Evolutionary conservation across 805 yeast species (phyloP), one percentile per base, ranked within the genome.

Genomic region (Lipomyces mesembrius): DNA sequence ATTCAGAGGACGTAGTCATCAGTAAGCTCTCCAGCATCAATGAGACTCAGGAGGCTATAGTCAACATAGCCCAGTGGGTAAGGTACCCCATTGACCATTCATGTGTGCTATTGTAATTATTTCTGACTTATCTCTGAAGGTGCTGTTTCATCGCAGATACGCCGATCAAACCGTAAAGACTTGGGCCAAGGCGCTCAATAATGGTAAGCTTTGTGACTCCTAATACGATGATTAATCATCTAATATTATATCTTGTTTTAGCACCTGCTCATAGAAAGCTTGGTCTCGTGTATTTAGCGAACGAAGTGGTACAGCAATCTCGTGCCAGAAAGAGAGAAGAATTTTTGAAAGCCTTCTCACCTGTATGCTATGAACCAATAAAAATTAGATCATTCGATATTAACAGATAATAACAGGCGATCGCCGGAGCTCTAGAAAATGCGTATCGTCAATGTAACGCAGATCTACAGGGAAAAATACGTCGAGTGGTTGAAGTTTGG

Each of bases 261-360:
- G 77, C 78, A 4, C 78, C 81, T 20, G 71, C 74, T n/a, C 77
- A 77, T 60, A 81, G 83, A 72, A 83, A 82, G 66, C 80, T 88
- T 61, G 82, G 88, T 1, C 77, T 89, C 64, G 81, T 91, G 29
- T 91, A 91, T 74, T 79, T 91, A 14, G 88, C 89, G 61, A 91
- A 91, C 76, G 97, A 91, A 71, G 87, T 91, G 27, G 88, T 91
- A 0, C 97, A 91, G 77, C 89, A 89, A 75, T 86, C 92, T 2
- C 82, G 87, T 66, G 87, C 88, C 43, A 85, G 87, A 72, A 82
- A 84, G 66, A 86, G 84, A 73, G 78, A 79, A 3, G 90, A 86
- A 59, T 88, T 88, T 70, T 77, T 88, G 2, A 78, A 77, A 8
- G 87, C 86, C 2, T 91, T 90, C 77, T 82, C 85, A 12, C 74